phyloP scores from a whole-genome alignment of 2,329 filamentous ascomycete species.

The Colletotrichum sp. region DNA sequence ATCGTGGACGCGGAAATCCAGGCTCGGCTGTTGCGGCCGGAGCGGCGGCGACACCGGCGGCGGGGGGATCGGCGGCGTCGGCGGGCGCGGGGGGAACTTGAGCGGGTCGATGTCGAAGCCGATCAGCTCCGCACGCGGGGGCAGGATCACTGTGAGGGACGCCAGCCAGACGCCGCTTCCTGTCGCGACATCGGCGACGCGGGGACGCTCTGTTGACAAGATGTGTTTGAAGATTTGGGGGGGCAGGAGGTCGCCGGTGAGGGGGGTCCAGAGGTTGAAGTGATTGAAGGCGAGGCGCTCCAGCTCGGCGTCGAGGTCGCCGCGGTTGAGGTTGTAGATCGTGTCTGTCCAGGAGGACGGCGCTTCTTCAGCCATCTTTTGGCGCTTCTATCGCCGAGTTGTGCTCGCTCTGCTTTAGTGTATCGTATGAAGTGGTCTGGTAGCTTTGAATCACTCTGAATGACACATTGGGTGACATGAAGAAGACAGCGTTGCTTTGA shows the following conservation, averaged over 20 bases:
- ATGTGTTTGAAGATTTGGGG: background rate
- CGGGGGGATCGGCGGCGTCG: constrained; percentile 3
- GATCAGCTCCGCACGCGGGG: constrained; percentile 5
- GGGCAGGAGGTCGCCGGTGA: constrained; percentile 8
- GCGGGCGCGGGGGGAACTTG: constrained; percentile 18
- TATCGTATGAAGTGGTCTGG: background rate
- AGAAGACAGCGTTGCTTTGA: background rate
- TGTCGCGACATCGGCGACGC: constrained; percentile 24
- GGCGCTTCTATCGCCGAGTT: background rate
- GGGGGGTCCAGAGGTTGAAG: constrained; percentile 13
- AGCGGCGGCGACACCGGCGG: background rate
- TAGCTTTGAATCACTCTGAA: background rate
- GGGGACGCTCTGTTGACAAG: background rate
- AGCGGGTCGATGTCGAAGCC: constrained; percentile 25
- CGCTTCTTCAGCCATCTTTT: background rate
- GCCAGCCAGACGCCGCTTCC: constrained; percentile 26
- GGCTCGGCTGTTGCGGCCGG: constrained; percentile 2
- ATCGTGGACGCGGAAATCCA: constrained; percentile 13
- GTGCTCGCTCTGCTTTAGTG: background rate
- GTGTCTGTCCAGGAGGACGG: background rate
- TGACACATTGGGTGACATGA: background rate
- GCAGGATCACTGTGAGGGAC: constrained; percentile 10
- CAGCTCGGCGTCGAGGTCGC: background rate
- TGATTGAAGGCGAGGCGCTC: constrained; percentile 16
- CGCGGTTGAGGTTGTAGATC: constrained; percentile 11